phyloP scores from a whole-genome alignment of 2,329 filamentous ascomycete genomes.

The Berkeleyomyces basicola region DNA sequence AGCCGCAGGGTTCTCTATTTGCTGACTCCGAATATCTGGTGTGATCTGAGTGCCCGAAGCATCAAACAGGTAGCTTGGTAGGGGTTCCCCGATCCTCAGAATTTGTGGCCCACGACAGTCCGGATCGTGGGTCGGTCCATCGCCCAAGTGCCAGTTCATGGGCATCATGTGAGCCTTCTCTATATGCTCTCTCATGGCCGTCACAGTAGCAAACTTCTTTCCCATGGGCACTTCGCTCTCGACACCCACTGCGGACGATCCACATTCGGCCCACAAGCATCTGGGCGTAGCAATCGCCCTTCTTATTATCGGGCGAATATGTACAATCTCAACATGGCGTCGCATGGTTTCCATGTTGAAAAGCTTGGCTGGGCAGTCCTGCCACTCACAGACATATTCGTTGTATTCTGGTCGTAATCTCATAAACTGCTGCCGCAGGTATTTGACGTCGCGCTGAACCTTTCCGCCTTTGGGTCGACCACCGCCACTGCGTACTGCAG shows the following conservation, averaged over 20 bases:
- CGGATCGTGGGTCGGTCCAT: constrained; percentile 27
- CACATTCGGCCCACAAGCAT: constrained; percentile 23
- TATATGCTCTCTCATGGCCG: constrained; percentile 32
- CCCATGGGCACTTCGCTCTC: neutral
- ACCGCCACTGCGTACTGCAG: neutral
- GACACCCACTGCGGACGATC: neutral
- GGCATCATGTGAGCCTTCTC: constrained; percentile 36
- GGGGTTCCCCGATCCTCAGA: constrained; percentile 14
- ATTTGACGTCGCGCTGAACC: neutral
- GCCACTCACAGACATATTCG: constrained; percentile 45
- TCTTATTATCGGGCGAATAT: constrained; percentile 20
- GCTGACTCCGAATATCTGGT: constrained; percentile 36
- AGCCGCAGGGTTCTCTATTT: constrained; percentile 31
- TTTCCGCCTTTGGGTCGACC: neutral
- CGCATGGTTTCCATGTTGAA: constrained; percentile 45
- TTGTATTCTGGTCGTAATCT: constrained; percentile 28
- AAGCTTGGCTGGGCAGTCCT: constrained; percentile 39
- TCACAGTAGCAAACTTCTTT: constrained; percentile 12
- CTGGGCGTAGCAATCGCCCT: neutral
- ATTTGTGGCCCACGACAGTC: constrained; percentile 13
- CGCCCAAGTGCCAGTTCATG: constrained; percentile 41
- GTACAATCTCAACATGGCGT: constrained; percentile 35
- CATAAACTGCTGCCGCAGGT: constrained; percentile 22
- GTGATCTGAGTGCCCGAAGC: constrained; percentile 38
- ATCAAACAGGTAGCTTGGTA: constrained; percentile 37